Evolutionary conservation across 2,329 filamentous ascomycete species (phyloP), one percentile per base, ranked within the genome.

Genomic region (Knufia fluminis): DNA sequence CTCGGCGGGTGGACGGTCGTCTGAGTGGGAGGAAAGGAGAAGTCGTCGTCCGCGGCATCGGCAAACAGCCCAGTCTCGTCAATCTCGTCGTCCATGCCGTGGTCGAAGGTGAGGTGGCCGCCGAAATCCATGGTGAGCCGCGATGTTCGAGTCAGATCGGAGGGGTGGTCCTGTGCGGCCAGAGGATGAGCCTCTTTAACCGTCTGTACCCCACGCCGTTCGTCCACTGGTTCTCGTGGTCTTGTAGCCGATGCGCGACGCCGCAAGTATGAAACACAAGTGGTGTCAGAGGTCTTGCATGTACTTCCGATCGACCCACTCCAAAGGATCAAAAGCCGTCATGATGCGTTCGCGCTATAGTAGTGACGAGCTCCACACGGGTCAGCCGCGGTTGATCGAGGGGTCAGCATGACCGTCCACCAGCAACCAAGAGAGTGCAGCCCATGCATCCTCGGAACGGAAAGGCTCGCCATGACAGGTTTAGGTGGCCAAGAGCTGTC

Each of bases 291-390:
- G 35, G 35, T 38, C 35, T 7, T 38, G 35, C 35, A 38, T 16
- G 35, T 38, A 38, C 35, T 38, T 38, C 35, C 35, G 35, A 38
- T 38, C 35, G 35, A 38, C 35, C 35, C 35, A 38, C 14, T 38
- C n/a, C 35, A n/a, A 38, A 7, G 35, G 35, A 38, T n/a, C 35
- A 38, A 38, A 38, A 38, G 35, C 35, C 35, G 35, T 38, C 35
- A 38, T 38, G n/a, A 38, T n/a, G 35, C 35, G 35, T 38, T 38
- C 35, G 35, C 35, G 35, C 35, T 38, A 38, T 38, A 38, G 35
- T 38, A 38, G 35, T 38, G 35, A 38, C 35, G 35, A 38, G 35
- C 35, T 38, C 35, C 35, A 38, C 35, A 38, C 35, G 35, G 35
- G 35, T 38, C 35, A 38, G 35, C 35, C 35, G 35, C 35, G 35